These are phyloP conservation scores for Nissolia schottii DNA, from an alignment of 306 rosid species.

Conservation along the genomic window DNA sequence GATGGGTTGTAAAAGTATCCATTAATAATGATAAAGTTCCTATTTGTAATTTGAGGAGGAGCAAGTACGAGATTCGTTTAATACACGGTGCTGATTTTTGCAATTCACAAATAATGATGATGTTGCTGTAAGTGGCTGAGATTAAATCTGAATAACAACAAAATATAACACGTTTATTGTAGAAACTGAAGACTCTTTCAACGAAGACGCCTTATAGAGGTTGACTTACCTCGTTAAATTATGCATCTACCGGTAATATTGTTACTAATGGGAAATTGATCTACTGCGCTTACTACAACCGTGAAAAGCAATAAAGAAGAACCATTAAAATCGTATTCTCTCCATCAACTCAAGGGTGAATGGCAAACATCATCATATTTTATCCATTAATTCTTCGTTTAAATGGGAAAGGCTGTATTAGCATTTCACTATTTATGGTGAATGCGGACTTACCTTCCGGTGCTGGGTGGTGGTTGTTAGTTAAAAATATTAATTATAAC, in stretches of 20 bases:
- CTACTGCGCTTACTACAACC: not conserved
- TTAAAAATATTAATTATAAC: not conserved
- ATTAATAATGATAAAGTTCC: not conserved
- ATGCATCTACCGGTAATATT: not conserved
- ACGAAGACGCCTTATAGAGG: not conserved
- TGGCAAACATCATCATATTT: conserved; percentile 41
- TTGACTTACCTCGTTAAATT: conserved; percentile 3
- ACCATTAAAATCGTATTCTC: conserved; percentile 30
- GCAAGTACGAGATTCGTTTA: not conserved
- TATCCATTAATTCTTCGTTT: conserved; percentile 15
- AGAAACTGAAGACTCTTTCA: not conserved
- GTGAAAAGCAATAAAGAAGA: conserved; percentile 27
- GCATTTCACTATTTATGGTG: conserved; percentile 21
- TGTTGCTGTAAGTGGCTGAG: not conserved
- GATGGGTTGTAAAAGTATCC: not conserved
- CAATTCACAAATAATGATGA: not conserved
- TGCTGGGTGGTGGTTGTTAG: not conserved
- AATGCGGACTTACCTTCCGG: not conserved
- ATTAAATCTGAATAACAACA: not conserved
- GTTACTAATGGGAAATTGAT: conserved; percentile 4
- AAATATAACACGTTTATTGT: not conserved
- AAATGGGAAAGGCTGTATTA: conserved; percentile 22
- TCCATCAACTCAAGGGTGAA: conserved; percentile 21
- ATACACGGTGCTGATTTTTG: not conserved
- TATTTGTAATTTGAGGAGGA: not conserved